Conservation (phyloP, 2,329 filamentous ascomycete species). For the Neonectria faginata region DNA sequence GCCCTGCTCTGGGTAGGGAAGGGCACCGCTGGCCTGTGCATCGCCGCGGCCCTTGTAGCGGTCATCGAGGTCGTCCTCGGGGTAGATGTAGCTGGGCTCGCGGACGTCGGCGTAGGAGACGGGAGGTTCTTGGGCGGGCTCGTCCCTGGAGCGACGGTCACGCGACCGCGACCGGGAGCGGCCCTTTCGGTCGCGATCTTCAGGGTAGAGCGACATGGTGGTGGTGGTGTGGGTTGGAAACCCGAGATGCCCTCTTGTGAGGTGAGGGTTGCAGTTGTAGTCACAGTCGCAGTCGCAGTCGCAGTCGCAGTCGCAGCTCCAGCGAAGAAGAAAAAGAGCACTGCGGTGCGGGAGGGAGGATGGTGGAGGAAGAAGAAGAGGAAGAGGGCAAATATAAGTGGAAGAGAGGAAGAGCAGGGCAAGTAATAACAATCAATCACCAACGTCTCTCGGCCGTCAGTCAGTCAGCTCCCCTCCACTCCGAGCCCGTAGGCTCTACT, state of each 20-base stretch:
- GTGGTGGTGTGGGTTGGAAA: background rate
- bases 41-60: conserved; percentile 50
- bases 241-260: conserved; percentile 7
- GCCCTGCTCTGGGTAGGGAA: conserved; percentile 56
- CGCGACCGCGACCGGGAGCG: conserved; percentile 62
- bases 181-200: conserved; percentile 57
- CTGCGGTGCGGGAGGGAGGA: background rate
- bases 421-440: conserved; percentile 9
- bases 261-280: conserved; percentile 10
- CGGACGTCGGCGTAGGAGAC: conserved; percentile 54
- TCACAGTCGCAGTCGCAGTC: conserved; percentile 8
- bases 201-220: conserved; percentile 65
- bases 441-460: background rate
- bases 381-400: no score
- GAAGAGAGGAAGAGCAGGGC: no score
- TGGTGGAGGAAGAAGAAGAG: background rate
- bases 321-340: background rate
- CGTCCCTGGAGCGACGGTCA: conserved; percentile 49
- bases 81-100: conserved; percentile 57
- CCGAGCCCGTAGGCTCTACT: conserved; percentile 6
- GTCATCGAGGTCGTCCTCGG: conserved; percentile 57
- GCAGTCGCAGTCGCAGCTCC: background rate
- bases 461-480: background rate
- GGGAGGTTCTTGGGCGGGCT: conserved; percentile 47
- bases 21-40: conserved; percentile 48